Percentiles rank a stretch among this genome's conserved stretches.
Conservation (phyloP, 768 basidiomycete species). For the Russula abietina region DNA sequence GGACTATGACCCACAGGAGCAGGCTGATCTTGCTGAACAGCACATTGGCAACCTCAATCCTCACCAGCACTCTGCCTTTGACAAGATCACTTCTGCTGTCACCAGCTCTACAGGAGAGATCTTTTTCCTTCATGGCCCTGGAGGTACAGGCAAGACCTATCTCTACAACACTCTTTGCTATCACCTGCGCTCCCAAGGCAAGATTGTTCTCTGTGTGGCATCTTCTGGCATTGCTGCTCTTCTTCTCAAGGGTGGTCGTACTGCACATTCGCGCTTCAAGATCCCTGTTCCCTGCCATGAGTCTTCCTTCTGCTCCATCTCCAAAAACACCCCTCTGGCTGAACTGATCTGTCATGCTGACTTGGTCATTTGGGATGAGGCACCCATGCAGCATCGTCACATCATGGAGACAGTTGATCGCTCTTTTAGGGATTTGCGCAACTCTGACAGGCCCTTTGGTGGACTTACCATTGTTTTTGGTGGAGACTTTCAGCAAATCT, state of each 20-base stretch:
- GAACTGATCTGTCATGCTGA: neutral
- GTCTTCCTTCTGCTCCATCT: constrained; percentile 12
- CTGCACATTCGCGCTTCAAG: too few relatives aligned
- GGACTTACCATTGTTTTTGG: neutral
- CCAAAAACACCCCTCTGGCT: neutral
- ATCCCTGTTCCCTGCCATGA: constrained; percentile 13
- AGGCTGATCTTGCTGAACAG: neutral
- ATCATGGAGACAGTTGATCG: neutral
- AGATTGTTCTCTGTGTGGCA: constrained; percentile 40
- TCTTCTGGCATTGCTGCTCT: constrained; percentile 32
- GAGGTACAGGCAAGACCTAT: constrained; percentile 44
- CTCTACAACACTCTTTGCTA: constrained; percentile 34
- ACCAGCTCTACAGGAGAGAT: constrained; percentile 17
- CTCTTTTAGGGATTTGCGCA: neutral
- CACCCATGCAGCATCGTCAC: neutral
- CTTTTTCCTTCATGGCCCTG: constrained; percentile 42
- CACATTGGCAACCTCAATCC: constrained; percentile 18
- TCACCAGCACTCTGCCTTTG: constrained; percentile 24
- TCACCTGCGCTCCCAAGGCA: neutral
- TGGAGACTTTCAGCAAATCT: too few relatives aligned
- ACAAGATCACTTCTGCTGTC: constrained; percentile 24
- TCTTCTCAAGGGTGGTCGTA: too few relatives aligned
- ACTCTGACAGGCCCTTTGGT: constrained; percentile 4
- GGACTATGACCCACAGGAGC: constrained; percentile 26
- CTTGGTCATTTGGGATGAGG: neutral